Evolutionary conservation across 1,284 basidiomycete genomes (phyloP), one percentile per base, ranked within the genome.

Genomic region (Athelia sp.): DNA sequence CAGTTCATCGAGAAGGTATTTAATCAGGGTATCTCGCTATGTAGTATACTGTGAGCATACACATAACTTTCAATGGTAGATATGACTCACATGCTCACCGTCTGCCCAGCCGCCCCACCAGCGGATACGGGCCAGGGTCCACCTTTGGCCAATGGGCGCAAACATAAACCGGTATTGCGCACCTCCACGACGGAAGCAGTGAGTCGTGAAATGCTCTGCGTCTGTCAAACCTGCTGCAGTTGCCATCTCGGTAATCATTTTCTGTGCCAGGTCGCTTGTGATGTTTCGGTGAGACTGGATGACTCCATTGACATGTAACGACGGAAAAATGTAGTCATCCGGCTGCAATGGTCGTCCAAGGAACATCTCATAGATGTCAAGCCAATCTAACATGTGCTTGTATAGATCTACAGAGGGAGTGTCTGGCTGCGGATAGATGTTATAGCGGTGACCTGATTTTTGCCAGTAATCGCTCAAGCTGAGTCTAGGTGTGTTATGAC

Each of bases 21-120:
- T 48, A 35, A 69, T 63, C 18, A 69, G 47, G 0, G 62, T 69
- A 50, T 69, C 61, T 0, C 52, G 50, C 64, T 68, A 22, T 38
- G 10, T 36, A 38, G 14, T 31, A 36, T 11, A 45, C 15, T 26
- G 18, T 10, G 19, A 15, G 8, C 24, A 43, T 40, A 18, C 13
- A 17, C 26, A 46, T 22, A n/a, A 14, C 23, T 15, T 43, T 21
- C 19, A 14, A 50, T 26, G 3, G 13, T 45, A 48, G 6, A 8
- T 15, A 9, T 18, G 19, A 57, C 61, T 46, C 36, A 64, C 64
- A 22, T 62, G 53, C 47, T 71, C 66, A 0, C 63, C 60, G 26
- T 56, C 56, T 1, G 69, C 67, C 69, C 70, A 73, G 18, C 70
- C 69, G 10, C 70, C 70, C 71, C 71, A 73, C 70, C 70, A 73